Evolutionary conservation across 305 asterid genomes (phyloP), one percentile per base, ranked within the genome.

Genomic region (Ajuga reptans): DNA sequence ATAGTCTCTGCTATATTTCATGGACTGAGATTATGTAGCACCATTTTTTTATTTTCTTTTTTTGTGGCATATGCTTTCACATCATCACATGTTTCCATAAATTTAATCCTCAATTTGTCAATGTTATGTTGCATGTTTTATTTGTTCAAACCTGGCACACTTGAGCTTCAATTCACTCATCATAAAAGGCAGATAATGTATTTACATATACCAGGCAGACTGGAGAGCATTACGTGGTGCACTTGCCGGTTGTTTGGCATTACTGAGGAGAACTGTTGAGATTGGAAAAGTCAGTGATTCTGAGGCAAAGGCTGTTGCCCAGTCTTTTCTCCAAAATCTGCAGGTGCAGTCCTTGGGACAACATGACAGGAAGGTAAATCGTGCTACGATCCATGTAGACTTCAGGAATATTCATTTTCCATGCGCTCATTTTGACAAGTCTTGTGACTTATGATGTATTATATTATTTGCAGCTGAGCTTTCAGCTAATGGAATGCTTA

Each of bases 211-310:
- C 79, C 92, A 93, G 99, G 96, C 86, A 83, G 99, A 93, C 76
- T 93, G 99, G 99, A 91, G 77, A 85, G 96, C 99, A 15, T 69
- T 89, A 76, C 93, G 83, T 68, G 99, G 99, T 79, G 97, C 99
- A 64, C 70, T 90, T 79, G 90, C 90, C 34, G 99, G 99, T 78
- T 93, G 97, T 78, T 83, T 93, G 84, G 94, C 96, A 29, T 81
- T 93, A 67, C 64, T 87, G 84, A 83, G 86, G 84, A 89, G 97
- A 84, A 86, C 83, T 85, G 66, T 1, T 73, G 84, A 77, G 76
- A 87, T 81, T 73, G 96, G 93, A 57, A 72, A 60, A 72, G 84
- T 86, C 69, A 81, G 75, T 52, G 75, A 73, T 49, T 68, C 77
- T 79, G 95, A 91, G 63, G 97, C 86, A 58, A 81, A 73, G 84